Evolutionary conservation across 2,329 filamentous ascomycete species (phyloP).

Genomic region (Diplodia corticola): DNA sequence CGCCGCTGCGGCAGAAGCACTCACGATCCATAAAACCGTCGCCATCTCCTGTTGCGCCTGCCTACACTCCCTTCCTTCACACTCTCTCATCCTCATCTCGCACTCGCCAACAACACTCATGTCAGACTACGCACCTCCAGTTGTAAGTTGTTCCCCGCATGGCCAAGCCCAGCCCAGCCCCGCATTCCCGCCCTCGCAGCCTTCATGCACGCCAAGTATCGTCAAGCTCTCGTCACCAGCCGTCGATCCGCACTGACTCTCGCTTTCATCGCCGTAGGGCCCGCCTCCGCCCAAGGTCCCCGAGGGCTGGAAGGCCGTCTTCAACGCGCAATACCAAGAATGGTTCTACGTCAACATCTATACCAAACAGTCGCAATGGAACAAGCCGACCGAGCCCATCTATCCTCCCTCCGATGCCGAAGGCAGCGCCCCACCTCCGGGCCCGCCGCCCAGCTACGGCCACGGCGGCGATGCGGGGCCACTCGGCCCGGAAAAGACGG

Average conservation of each 20-base stretch:
- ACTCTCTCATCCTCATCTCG: neutral
- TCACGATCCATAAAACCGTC: slow-evolving; percentile 7
- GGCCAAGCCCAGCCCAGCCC: neutral
- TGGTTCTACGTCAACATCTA: slow-evolving; percentile 92
- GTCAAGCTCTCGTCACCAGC: slow-evolving; percentile 13
- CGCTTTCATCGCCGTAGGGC: slow-evolving; percentile 32
- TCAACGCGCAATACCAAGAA: slow-evolving; percentile 83
- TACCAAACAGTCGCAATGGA: slow-evolving; percentile 90
- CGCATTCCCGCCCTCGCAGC: slow-evolving; percentile 7
- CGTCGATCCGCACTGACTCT: slow-evolving; percentile 16
- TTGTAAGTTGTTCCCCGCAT: slow-evolving; percentile 29
- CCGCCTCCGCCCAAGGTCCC: slow-evolving; percentile 64
- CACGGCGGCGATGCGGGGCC: slow-evolving; percentile 44
- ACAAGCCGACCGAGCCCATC: slow-evolving; percentile 71
- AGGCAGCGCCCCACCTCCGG: slow-evolving; percentile 50
- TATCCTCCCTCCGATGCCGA: slow-evolving; percentile 50
- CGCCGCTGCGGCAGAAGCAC: slow-evolving; percentile 7
- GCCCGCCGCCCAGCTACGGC: slow-evolving; percentile 68
- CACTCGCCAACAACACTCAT: slow-evolving; percentile 25
- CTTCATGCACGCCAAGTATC: slow-evolving; percentile 15
- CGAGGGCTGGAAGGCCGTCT: slow-evolving; percentile 82
- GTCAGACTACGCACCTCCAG: slow-evolving; percentile 40
- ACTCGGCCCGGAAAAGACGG: slow-evolving; percentile 49
- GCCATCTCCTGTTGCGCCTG: neutral
- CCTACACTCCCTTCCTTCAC: neutral